These are phyloP conservation scores for Yamadazyma sp. DNA, from an alignment of 805 yeast genomes.

Conservation along the genomic window DNA sequence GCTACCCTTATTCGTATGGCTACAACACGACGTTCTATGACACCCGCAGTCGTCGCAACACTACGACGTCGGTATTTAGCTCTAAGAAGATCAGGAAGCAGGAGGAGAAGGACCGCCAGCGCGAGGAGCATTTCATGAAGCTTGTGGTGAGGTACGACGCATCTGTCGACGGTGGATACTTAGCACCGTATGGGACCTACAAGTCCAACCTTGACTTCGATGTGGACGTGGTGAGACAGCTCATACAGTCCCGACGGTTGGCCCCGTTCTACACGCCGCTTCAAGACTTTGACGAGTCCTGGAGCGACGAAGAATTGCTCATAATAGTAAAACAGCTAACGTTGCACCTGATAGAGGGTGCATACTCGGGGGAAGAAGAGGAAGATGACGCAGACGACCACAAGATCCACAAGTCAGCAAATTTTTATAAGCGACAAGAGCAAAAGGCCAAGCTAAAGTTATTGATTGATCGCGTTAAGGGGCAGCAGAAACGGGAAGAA, in stretches of 20 bases:
- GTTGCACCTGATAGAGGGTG: slow-evolving; percentile 56
- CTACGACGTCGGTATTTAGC: slow-evolving; percentile 9
- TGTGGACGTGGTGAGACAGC: slow-evolving; percentile 65
- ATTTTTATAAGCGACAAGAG: slow-evolving; percentile 48
- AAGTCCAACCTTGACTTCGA: slow-evolving; percentile 73
- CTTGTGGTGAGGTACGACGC: slow-evolving; percentile 63
- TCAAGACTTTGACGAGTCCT: slow-evolving; percentile 68
- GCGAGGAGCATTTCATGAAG: slow-evolving; percentile 55
- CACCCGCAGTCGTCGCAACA: slow-evolving; percentile 13
- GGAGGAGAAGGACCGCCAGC: slow-evolving; percentile 54
- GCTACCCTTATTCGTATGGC: too few relatives aligned
- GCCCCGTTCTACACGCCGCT: slow-evolving; percentile 93
- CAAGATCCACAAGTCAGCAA: slow-evolving; percentile 51
- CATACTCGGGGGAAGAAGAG: slow-evolving; percentile 53
- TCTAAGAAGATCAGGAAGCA: slow-evolving; percentile 26
- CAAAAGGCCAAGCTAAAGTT: slow-evolving; percentile 46
- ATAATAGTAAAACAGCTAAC: slow-evolving; percentile 49
- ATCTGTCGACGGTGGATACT: slow-evolving; percentile 88
- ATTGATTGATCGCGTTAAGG: slow-evolving; percentile 31
- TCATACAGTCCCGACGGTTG: slow-evolving; percentile 66
- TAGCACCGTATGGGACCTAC: slow-evolving; percentile 91
- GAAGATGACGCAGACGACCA: slow-evolving; percentile 65
- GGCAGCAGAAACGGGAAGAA: slow-evolving; percentile 36
- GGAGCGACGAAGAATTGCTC: slow-evolving; percentile 69
- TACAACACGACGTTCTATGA: too few relatives aligned